phyloP scores from a whole-genome alignment of 352 stramenopile genomes.

The Pythium aquatile region DNA sequence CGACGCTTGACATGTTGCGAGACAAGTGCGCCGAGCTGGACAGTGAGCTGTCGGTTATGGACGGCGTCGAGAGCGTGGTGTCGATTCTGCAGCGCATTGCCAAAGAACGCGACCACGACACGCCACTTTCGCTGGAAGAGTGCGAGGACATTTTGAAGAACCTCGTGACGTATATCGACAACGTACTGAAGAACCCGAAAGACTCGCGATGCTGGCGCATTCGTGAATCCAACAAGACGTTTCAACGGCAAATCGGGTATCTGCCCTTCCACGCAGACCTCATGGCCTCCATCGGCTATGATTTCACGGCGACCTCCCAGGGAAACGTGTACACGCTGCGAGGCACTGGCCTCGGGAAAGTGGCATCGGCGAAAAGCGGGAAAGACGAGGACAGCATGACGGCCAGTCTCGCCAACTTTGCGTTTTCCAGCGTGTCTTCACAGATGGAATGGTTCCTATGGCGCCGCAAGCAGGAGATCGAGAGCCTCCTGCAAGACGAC shows the following conservation, averaged over 20 bases:
- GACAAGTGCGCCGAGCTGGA: slow-evolving; percentile 59
- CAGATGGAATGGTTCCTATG: slow-evolving; percentile 82
- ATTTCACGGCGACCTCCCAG: slow-evolving; percentile 38
- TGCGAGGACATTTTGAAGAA: slow-evolving; percentile 37
- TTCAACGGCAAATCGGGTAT: slow-evolving; percentile 62
- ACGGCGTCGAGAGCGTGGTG: slow-evolving; percentile 62
- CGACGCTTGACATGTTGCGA: slow-evolving; percentile 37
- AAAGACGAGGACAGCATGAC: neutral
- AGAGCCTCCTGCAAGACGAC: slow-evolving; percentile 56
- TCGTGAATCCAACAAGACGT: slow-evolving; percentile 52
- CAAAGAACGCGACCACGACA: slow-evolving; percentile 24
- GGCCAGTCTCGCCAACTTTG: slow-evolving; percentile 56
- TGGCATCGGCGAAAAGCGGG: neutral
- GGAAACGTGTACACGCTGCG: slow-evolving; percentile 50
- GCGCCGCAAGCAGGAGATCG: slow-evolving; percentile 69
- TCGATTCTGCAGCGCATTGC: slow-evolving; percentile 55
- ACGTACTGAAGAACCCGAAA: slow-evolving; percentile 68
- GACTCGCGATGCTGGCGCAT: slow-evolving; percentile 69
- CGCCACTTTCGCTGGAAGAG: slow-evolving; percentile 44
- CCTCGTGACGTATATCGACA: slow-evolving; percentile 48
- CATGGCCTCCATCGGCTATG: slow-evolving; percentile 65
- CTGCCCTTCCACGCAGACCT: slow-evolving; percentile 45
- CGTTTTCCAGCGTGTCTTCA: slow-evolving; percentile 54
- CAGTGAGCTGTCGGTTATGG: slow-evolving; percentile 49
- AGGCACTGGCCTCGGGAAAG: slow-evolving; percentile 33